Evolutionary conservation across 2,329 filamentous ascomycete species (phyloP), one percentile per base, ranked within the genome.

Genomic region (Tolypocladium pustulatum): DNA sequence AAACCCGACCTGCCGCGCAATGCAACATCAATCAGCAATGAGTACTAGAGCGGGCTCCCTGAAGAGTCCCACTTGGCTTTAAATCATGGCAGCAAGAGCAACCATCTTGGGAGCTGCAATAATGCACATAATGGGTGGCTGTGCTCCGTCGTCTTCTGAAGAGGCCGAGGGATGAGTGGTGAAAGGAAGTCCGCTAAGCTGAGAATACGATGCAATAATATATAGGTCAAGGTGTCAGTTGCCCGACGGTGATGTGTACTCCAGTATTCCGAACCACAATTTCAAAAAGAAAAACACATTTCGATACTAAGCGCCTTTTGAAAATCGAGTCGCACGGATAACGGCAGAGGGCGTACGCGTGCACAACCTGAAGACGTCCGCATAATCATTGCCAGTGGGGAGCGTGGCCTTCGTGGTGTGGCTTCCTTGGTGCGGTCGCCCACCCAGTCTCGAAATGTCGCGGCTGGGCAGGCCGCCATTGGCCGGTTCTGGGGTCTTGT

Each of bases 401-500:
- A 59, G 49, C 55, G 38, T 64, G 58, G 25, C 62, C 60, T 32
- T 66, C 64, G 40, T 61, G 64, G 41, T 61, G 65, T 41, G 59
- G 55, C 54, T 66, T 68, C 56, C 68, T 66, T 37, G 58, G 59
- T n/a, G 52, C 54, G 22, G 72, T 73, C 58, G 72, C 72, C 71
- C 72, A 75, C 4, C 72, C 72, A 12, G 66, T 72, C 59, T 74
- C 72, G 32, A 66, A 65, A 10, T 65, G 64, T 53, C 69, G 63
- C 10, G 68, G 65, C 54, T 72, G 70, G 37, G 66, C 65, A 13
- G 66, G 64, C 38, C 71, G 61, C 72, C 72, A 74, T 54, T 73
- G 71, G 7, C 72, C 72, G 13, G 72, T 73, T 43, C 66, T 66
- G 22, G 67, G 65, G 57, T 74, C 71, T 54, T 72, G 70, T 60